Conservation (phyloP, 176 grass and related monocot genomes). For the Oryza meyeriana region DNA sequence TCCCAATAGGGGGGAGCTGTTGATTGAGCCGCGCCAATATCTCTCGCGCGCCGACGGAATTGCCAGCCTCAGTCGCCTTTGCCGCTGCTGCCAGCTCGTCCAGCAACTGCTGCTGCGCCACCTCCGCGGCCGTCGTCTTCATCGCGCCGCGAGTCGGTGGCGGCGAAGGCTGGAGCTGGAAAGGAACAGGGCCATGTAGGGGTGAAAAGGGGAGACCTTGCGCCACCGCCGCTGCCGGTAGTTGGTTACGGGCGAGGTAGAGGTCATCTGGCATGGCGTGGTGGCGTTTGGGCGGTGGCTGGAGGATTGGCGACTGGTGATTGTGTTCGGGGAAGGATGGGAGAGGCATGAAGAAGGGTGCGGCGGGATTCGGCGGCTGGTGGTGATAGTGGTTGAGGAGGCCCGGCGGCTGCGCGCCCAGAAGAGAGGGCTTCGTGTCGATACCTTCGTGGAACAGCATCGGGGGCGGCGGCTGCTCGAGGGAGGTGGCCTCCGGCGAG, state of each 20-base stretch:
- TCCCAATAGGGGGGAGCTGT: constrained; percentile 78
- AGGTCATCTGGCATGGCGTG: constrained; percentile 40
- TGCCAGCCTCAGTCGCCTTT: constrained; percentile 71
- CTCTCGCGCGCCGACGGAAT: constrained; percentile 72
- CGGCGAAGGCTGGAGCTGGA: constrained; percentile 59
- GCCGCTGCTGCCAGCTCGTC: constrained; percentile 70
- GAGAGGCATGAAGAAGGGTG: constrained; percentile 60
- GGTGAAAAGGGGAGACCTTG: constrained; percentile 36
- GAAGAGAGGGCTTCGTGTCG: constrained; percentile 52
- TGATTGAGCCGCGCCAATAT: constrained; percentile 99
- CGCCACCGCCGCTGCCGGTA: neutral
- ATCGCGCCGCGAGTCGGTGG: constrained; percentile 25
- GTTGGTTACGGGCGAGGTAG: constrained; percentile 45
- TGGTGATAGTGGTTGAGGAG: constrained; percentile 54
- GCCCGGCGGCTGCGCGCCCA: constrained; percentile 30
- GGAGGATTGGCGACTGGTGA: constrained; percentile 36
- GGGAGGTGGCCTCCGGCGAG: constrained; percentile 30
- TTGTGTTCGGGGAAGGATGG: constrained; percentile 39
- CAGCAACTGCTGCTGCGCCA: constrained; percentile 52
- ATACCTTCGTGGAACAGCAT: constrained; percentile 53
- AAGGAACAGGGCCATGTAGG: constrained; percentile 34
- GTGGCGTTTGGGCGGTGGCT: constrained; percentile 55
- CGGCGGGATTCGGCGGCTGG: constrained; percentile 33
- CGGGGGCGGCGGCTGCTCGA: constrained; percentile 35
- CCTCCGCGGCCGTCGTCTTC: constrained; percentile 36